Percentiles rank a stretch among this genome's conserved stretches.
These are phyloP conservation scores for Botrytis aclada DNA, from an alignment of 2,329 filamentous ascomycete species.

Conservation along the genomic window DNA sequence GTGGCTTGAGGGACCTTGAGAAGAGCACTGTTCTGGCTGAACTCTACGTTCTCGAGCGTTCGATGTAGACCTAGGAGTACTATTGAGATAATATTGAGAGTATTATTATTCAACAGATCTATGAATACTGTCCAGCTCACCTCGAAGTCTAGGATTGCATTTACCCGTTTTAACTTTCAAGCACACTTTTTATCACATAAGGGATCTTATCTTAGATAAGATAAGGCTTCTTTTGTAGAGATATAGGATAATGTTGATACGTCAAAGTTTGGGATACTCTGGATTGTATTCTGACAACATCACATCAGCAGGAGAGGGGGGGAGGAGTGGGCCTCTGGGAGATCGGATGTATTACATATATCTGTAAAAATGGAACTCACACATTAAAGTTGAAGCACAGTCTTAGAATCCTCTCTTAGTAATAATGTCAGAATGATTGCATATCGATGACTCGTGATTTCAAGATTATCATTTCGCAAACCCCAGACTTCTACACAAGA, in stretches of 20 bases:
- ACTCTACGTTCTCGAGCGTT: background rate
- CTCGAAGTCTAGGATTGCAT: background rate
- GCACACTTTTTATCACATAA: background rate
- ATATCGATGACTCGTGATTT: background rate
- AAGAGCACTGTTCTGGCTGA: background rate
- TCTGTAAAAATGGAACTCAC: background rate
- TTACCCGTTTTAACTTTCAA: background rate
- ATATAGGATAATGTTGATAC: background rate
- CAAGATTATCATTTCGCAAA: background rate
- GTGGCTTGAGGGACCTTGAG: background rate
- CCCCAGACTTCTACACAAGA: fast-evolving
- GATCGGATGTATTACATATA: background rate
- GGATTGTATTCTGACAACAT: background rate
- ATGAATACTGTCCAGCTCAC: background rate
- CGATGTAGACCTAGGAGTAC: background rate
- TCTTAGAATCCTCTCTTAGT: background rate
- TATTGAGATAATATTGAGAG: fast-evolving
- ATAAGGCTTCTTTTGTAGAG: background rate
- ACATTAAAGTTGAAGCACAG: background rate
- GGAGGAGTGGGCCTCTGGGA: no score
- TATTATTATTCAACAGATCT: background rate
- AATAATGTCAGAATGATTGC: fast-evolving
- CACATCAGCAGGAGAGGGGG: background rate
- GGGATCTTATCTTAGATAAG: background rate
- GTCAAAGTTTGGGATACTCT: background rate